Conservation (phyloP, 2,329 filamentous ascomycete species). For the Seiridium cupressi region DNA sequence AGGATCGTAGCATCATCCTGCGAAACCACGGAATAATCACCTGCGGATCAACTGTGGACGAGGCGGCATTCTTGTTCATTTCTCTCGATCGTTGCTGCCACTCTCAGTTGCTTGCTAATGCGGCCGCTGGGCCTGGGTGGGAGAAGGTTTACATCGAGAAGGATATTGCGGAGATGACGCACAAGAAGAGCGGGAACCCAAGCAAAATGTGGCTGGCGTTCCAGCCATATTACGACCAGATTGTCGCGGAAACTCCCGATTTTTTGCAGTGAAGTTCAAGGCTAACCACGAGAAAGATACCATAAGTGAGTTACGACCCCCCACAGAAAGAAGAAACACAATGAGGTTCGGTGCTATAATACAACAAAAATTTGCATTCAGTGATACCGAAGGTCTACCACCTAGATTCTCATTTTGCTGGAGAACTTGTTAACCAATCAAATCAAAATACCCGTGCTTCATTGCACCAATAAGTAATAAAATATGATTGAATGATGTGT, state of each 20-base stretch:
- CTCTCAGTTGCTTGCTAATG: constrained; percentile 33
- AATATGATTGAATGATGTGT: no score
- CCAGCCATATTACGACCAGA: constrained; percentile 4
- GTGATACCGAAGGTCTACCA: no score
- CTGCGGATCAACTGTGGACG: constrained; percentile 38
- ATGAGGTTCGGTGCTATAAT: no score
- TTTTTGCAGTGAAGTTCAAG: background rate
- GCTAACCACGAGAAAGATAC: background rate
- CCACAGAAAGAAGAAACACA: no score
- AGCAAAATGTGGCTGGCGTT: constrained; percentile 4
- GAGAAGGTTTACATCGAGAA: constrained; percentile 8
- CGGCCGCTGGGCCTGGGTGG: constrained; percentile 12
- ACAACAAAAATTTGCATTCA: no score
- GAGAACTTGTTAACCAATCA: no score
- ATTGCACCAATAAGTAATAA: no score
- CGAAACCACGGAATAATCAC: constrained; percentile 45
- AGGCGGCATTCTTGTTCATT: constrained; percentile 42
- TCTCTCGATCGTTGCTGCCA: constrained; percentile 34
- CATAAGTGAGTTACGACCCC: background rate
- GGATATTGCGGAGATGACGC: constrained; percentile 4
- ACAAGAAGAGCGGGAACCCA: constrained; percentile 1
- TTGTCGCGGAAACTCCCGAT: background rate
- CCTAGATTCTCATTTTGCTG: no score
- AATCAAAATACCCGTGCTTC: no score
- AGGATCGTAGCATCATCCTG: constrained; percentile 38